A percentile compares a stretch with the other conserved stretches of the same genome.
Conservation (phyloP, 805 yeast genomes). For the Pichia heedii region DNA sequence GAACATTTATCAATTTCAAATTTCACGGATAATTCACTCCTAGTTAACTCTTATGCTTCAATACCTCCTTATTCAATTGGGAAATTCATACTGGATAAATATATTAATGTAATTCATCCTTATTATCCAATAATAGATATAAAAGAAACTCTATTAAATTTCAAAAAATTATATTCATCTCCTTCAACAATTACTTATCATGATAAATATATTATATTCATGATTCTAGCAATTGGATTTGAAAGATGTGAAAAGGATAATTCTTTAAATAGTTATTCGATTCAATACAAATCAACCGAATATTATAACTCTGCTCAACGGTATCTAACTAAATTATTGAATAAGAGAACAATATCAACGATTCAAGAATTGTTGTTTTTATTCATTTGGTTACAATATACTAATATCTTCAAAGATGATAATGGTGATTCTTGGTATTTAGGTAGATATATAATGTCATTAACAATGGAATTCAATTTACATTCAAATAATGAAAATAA, state of each 20-base stretch:
- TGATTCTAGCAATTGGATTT: constrained; percentile 17
- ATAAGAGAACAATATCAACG: constrained; percentile 13
- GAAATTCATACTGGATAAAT: constrained; percentile 10
- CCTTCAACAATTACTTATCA: constrained; percentile 12
- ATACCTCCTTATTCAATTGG: constrained; percentile 15
- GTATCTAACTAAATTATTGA: constrained; percentile 14
- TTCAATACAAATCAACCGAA: constrained; percentile 16
- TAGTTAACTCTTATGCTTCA: constrained; percentile 18
- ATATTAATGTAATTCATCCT: constrained; percentile 14
- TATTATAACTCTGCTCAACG: constrained; percentile 17
- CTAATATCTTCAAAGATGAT: constrained; percentile 18
- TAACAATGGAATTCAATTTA: constrained; percentile 21
- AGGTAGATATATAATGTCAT: constrained; percentile 20
- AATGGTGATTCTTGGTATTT: constrained; percentile 21
- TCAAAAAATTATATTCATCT: constrained; percentile 9
- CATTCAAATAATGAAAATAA: constrained; percentile 16
- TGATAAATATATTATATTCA: constrained; percentile 17
- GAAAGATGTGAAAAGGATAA: constrained; percentile 5
- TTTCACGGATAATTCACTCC: constrained; percentile 9
- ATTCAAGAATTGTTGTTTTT: constrained; percentile 16
- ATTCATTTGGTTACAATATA: constrained; percentile 16
- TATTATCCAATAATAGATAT: constrained; percentile 16
- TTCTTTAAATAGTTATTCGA: constrained; percentile 6
- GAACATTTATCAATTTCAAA: constrained; percentile 4
- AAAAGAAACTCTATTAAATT: constrained; percentile 7